Conservation (phyloP, 768 basidiomycete species). For the Mycena kentingensis region DNA sequence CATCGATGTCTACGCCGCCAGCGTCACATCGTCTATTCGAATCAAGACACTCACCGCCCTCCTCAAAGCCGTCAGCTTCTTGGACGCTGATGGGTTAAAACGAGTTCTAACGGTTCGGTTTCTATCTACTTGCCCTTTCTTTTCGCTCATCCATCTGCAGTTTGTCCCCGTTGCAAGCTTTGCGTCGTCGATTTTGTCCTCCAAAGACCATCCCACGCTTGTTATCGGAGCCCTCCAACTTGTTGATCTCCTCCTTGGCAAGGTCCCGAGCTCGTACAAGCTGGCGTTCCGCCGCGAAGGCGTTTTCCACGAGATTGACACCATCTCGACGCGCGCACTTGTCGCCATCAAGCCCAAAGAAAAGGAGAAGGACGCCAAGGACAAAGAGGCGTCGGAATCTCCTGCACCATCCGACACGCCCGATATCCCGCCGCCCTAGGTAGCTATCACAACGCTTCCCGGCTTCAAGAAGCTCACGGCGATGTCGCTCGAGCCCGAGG, state of each 20-base stretch:
- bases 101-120: conserved; percentile 72
- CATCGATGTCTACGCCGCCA: conserved; percentile 99
- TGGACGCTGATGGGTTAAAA: conserved; percentile 74
- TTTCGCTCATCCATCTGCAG: conserved; percentile 42
- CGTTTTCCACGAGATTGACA: conserved; percentile 92
- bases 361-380: conserved; percentile 52
- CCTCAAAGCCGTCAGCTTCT: conserved; percentile 89
- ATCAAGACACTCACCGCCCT: conserved; percentile 87
- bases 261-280: conserved; percentile 82
- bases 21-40: conserved; percentile 84
- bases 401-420: conserved; percentile 45
- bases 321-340: conserved; percentile 65
- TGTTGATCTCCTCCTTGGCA: conserved; percentile 85
- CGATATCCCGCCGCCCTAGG: conserved; percentile 36
- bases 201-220: conserved; percentile 84
- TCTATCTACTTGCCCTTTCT: conserved; percentile 3
- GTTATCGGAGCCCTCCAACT: conserved; percentile 90
- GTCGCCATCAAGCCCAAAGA: conserved; percentile 51
- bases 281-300: conserved; percentile 93
- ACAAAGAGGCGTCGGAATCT: conserved; percentile 34
- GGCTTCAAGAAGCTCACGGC: conserved; percentile 73
- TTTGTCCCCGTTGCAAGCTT: conserved; percentile 95
- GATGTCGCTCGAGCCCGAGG: conserved; percentile 77
- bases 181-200: conserved; percentile 90
- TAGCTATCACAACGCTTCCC: conserved; percentile 47